Evolutionary conservation across 306 rosid species (phyloP).

Genomic region (Castanea mollissima): DNA sequence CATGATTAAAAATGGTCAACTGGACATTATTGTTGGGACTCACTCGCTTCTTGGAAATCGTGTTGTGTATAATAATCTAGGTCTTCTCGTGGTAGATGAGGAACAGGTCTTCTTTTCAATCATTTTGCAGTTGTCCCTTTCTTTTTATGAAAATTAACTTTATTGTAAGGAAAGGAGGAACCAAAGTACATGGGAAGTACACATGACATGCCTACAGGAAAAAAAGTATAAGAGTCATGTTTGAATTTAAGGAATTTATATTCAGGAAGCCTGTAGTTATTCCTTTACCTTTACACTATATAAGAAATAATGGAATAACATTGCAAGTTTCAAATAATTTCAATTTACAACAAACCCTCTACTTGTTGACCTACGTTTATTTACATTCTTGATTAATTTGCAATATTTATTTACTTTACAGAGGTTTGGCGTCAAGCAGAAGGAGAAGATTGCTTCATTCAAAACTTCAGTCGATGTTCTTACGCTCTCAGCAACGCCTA

Average conservation of each 20-base stretch:
- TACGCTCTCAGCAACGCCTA: conserved; percentile 93
- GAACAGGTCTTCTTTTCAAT: conserved; percentile 65
- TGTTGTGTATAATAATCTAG: conserved; percentile 82
- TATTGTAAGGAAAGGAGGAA: not conserved
- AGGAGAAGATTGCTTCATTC: conserved; percentile 92
- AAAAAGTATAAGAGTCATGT: not conserved
- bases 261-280: not conserved
- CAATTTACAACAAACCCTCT: conserved; percentile 24
- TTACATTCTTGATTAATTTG: conserved; percentile 10
- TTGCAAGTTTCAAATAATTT: not conserved
- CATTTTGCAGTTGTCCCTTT: not conserved
- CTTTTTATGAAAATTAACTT: not conserved
- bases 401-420: conserved; percentile 34
- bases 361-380: conserved; percentile 17
- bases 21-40: conserved; percentile 88
- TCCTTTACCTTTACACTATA: not conserved
- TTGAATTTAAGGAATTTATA: not conserved
- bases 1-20: conserved; percentile 73
- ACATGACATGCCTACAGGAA: not conserved
- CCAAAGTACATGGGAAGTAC: not conserved
- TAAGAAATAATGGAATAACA: not conserved
- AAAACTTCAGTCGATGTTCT: conserved; percentile 94
- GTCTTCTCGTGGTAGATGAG: conserved; percentile 93
- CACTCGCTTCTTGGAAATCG: conserved; percentile 95
- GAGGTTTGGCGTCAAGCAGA: conserved; percentile 99